phyloP scores from a whole-genome alignment of 1,284 basidiomycete species.

The Schizophyllum commune region DNA sequence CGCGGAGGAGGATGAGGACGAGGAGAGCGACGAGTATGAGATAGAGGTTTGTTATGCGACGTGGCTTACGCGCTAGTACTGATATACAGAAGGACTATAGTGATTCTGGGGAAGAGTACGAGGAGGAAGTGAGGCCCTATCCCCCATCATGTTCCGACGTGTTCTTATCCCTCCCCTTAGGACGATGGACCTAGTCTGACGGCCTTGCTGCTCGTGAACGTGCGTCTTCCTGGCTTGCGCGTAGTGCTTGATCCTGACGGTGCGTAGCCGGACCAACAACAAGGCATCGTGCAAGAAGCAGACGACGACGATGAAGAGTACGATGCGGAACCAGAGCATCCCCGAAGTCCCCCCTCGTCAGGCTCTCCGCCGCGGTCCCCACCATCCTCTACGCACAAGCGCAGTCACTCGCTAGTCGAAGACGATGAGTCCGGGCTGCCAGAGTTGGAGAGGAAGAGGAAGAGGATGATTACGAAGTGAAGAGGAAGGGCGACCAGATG shows the following conservation, averaged over 20 bases:
- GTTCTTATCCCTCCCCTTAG: not conserved
- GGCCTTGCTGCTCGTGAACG: not conserved
- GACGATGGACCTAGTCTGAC: not conserved
- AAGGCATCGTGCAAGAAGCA: not conserved
- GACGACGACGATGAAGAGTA: not conserved
- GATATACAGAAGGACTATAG: not conserved
- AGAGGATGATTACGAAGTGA: not conserved
- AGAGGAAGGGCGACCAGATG: constrained; percentile 23
- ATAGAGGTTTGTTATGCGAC: not conserved
- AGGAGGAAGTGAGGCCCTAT: not conserved
- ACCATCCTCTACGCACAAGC: not conserved
- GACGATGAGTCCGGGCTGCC: not conserved
- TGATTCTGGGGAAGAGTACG: not conserved
- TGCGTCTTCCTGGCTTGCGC: not conserved
- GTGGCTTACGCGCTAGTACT: not conserved
- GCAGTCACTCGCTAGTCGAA: not conserved
- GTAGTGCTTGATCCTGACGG: not conserved
- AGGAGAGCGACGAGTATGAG: not conserved
- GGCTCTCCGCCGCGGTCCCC: not conserved
- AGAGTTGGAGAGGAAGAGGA: not conserved
- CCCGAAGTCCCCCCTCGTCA: not conserved
- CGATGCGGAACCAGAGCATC: not conserved
- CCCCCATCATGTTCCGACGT: not conserved
- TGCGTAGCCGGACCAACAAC: not conserved
- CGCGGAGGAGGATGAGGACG: not conserved